Conservation (phyloP, 2,329 filamentous ascomycete genomes). For the Laburnicola sp. region DNA sequence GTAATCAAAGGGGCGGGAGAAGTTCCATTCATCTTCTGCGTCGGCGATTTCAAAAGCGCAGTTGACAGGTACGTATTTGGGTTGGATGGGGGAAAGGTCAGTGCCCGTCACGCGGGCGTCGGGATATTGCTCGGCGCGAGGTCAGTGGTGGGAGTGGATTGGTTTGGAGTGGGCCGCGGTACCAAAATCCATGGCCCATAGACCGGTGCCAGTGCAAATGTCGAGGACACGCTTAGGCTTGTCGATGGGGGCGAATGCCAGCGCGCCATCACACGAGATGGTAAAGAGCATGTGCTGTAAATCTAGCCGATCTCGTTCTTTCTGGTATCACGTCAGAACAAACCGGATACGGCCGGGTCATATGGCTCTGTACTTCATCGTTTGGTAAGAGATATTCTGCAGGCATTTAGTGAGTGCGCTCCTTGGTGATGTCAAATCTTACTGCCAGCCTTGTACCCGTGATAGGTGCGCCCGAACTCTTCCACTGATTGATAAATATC, state of each 20-base stretch:
- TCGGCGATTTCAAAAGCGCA: slow-evolving; percentile 33
- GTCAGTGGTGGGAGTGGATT: not conserved
- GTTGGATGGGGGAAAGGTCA: slow-evolving; percentile 38
- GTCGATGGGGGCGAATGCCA: slow-evolving; percentile 18
- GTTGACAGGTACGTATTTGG: slow-evolving; percentile 27
- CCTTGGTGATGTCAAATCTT: not conserved
- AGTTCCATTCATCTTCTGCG: slow-evolving; percentile 56
- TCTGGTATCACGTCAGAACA: slow-evolving; percentile 10
- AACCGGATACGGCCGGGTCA: not conserved
- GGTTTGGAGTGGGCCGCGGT: not conserved
- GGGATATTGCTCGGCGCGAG: slow-evolving; percentile 22
- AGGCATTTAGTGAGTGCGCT: not conserved
- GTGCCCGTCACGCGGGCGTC: slow-evolving; percentile 22
- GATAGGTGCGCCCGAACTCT: slow-evolving; percentile 24
- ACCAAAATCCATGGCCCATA: slow-evolving; percentile 17
- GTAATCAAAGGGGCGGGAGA: slow-evolving; percentile 57
- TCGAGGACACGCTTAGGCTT: slow-evolving; percentile 20
- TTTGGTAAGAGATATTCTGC: slow-evolving; percentile 28
- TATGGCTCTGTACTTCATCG: slow-evolving; percentile 18
- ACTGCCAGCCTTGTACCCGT: slow-evolving; percentile 25
- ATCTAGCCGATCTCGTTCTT: slow-evolving; percentile 28
- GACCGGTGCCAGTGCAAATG: slow-evolving; percentile 28
- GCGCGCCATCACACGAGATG: slow-evolving; percentile 18
- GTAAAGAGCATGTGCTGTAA: slow-evolving; percentile 30
- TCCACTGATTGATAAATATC: slow-evolving; percentile 18